Evolutionary conservation across 23 red algal genomes (phyloP).

Genomic region (Gracilaria gracilis): DNA sequence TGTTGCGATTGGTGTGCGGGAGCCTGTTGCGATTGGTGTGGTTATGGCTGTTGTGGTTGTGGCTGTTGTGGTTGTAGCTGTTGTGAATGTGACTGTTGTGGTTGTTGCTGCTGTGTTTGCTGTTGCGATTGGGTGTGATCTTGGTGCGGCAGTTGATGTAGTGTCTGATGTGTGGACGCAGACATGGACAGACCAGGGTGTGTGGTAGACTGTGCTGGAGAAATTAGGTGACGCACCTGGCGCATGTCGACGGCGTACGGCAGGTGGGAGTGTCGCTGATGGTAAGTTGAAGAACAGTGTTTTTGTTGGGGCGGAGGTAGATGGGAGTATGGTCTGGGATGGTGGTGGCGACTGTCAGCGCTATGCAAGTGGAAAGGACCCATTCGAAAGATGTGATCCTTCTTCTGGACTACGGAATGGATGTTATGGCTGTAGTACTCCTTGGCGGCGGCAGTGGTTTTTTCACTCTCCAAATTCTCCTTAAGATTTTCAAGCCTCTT

Average conservation of each 20-base stretch:
- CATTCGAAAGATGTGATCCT: slow-evolving; percentile 70
- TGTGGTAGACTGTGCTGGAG: too few species aligned
- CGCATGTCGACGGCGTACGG: not conserved
- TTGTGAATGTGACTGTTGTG: too few species aligned
- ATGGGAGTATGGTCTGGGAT: not conserved
- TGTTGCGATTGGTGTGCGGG: not conserved
- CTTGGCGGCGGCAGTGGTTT: slow-evolving; percentile 74
- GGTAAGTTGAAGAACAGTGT: not conserved
- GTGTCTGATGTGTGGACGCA: not conserved
- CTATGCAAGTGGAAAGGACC: not conserved
- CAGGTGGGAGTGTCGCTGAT: not conserved
- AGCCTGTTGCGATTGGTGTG: slow-evolving; percentile 5
- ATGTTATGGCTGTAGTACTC: slow-evolving; percentile 81
- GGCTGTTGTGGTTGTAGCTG: not conserved
- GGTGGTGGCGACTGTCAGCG: not conserved
- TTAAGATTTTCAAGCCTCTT: slow-evolving; percentile 81
- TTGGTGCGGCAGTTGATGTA: not conserved
- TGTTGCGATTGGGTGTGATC: not conserved
- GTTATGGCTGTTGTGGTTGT: not conserved
- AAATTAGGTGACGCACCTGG: not conserved
- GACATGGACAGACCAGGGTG: too few species aligned
- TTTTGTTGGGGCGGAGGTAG: not conserved
- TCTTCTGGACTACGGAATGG: slow-evolving; percentile 75
- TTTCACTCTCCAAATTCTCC: slow-evolving; percentile 81
- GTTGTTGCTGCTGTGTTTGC: not conserved